Evolutionary conservation across 192 early-diverging fungal species (phyloP).

Genomic region (Chytriomyces sp.): DNA sequence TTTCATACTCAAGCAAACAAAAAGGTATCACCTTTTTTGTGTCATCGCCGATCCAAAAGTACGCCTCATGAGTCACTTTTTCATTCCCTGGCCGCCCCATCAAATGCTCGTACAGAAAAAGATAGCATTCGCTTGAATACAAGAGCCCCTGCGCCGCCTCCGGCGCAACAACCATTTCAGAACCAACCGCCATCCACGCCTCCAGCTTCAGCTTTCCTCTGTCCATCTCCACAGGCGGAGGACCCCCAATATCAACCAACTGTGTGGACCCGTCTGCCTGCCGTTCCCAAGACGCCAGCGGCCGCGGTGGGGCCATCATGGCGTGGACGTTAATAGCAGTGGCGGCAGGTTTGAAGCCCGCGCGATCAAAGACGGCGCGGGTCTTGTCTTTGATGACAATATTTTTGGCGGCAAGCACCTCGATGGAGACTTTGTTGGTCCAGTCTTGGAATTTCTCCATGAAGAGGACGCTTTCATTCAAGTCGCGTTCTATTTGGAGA

Average conservation of each 20-base stretch:
- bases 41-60: conserved; percentile 44
- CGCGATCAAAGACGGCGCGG: conserved; percentile 37
- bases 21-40: too few relatives aligned
- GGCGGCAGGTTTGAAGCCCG: conserved; percentile 13
- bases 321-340: conserved; percentile 23
- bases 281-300: conserved; percentile 35
- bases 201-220: conserved; percentile 30
- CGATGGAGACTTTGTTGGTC: conserved; percentile 32
- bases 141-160: conserved; percentile 31
- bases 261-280: conserved; percentile 14
- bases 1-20: neutral
- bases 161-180: conserved; percentile 14
- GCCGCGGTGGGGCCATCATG: conserved; percentile 37
- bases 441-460: conserved; percentile 43
- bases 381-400: conserved; percentile 38
- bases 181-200: conserved; percentile 17
- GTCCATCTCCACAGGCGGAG: conserved; percentile 30
- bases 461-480: conserved; percentile 37
- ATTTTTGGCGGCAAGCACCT: conserved; percentile 29
- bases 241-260: conserved; percentile 32
- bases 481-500: conserved; percentile 26
- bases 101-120: conserved; percentile 33
- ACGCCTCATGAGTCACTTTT: conserved; percentile 32
- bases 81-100: conserved; percentile 40
- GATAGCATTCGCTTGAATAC: conserved; percentile 38